Evolutionary conservation across 1,284 basidiomycete genomes (phyloP).

Genomic region (Microbotryum scabiosae): DNA sequence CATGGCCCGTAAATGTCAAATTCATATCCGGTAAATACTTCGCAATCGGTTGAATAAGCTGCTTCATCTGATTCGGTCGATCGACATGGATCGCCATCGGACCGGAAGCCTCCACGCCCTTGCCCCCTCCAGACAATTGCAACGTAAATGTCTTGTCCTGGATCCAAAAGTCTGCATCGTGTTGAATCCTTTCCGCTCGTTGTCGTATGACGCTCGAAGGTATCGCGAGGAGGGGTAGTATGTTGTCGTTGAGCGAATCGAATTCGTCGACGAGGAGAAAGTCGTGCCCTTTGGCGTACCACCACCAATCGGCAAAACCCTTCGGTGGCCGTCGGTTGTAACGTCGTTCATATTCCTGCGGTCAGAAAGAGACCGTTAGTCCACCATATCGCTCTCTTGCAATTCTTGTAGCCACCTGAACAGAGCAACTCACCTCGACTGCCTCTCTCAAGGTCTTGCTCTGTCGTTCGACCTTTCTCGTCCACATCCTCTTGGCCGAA

Average conservation of each 20-base stretch:
- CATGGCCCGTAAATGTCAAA: slow-evolving; percentile 25
- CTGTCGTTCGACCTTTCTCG: slow-evolving; percentile 7
- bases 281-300: slow-evolving; percentile 24
- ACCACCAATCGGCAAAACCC: slow-evolving; percentile 29
- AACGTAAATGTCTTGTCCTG: slow-evolving; percentile 26
- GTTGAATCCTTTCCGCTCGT: slow-evolving; percentile 19
- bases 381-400: no score
- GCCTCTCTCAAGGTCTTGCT: slow-evolving; percentile 23
- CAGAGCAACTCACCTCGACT: not conserved
- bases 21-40: slow-evolving; percentile 24
- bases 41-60: slow-evolving; percentile 10
- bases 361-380: no score
- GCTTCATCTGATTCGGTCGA: slow-evolving; percentile 17
- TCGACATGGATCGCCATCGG: slow-evolving; percentile 19
- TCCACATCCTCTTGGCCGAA: slow-evolving; percentile 7
- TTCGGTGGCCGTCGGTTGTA: slow-evolving; percentile 24
- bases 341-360: slow-evolving; percentile 24
- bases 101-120: slow-evolving; percentile 1
- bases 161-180: slow-evolving; percentile 23
- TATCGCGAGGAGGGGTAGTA: slow-evolving; percentile 29
- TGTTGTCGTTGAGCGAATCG: slow-evolving; percentile 27
- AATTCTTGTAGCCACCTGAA: no score
- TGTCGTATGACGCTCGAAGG: slow-evolving; percentile 11
- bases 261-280: slow-evolving; percentile 35
- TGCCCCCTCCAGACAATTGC: slow-evolving; percentile 4